A percentile compares a stretch with the other conserved stretches of the same genome.
Evolutionary conservation across 306 rosid species (phyloP).

Genomic region (Casuarina cunninghamiana): DNA sequence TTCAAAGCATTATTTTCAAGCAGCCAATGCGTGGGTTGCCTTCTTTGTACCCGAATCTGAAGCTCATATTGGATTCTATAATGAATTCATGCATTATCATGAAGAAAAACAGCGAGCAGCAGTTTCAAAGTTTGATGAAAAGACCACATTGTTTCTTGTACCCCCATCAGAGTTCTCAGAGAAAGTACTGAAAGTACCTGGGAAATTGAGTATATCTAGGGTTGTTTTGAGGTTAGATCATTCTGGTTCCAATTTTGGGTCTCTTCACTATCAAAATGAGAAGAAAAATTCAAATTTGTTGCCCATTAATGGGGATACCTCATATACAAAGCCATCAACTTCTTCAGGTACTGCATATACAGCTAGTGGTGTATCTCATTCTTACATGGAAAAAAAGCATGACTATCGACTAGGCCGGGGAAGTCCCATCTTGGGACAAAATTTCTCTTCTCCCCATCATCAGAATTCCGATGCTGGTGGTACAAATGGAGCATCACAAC

Average conservation of each 20-base stretch:
- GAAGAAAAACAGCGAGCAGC: constrained; percentile 97
- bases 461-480: constrained; percentile 47
- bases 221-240: constrained; percentile 85
- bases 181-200: constrained; percentile 91
- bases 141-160: constrained; percentile 89
- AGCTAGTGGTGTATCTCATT: constrained; percentile 36
- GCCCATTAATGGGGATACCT: constrained; percentile 41
- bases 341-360: constrained; percentile 48
- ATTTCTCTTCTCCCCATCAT: constrained; percentile 52
- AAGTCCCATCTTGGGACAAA: constrained; percentile 40
- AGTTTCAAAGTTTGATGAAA: constrained; percentile 85
- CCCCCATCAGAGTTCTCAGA: constrained; percentile 96
- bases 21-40: constrained; percentile 93
- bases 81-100: constrained; percentile 90
- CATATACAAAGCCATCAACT: constrained; percentile 44
- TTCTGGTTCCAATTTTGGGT: constrained; percentile 54
- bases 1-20: constrained; percentile 93
- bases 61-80: constrained; percentile 78
- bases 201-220: constrained; percentile 92
- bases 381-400: constrained; percentile 48
- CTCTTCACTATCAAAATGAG: constrained; percentile 52
- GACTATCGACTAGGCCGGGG: constrained; percentile 54
- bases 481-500: constrained; percentile 45
- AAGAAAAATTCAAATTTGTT: constrained; percentile 36
- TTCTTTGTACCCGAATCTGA: constrained; percentile 95